Base-by-base conservation (phyloP, 768 basidiomycete species). In the Termitomyces sp. region DNA sequence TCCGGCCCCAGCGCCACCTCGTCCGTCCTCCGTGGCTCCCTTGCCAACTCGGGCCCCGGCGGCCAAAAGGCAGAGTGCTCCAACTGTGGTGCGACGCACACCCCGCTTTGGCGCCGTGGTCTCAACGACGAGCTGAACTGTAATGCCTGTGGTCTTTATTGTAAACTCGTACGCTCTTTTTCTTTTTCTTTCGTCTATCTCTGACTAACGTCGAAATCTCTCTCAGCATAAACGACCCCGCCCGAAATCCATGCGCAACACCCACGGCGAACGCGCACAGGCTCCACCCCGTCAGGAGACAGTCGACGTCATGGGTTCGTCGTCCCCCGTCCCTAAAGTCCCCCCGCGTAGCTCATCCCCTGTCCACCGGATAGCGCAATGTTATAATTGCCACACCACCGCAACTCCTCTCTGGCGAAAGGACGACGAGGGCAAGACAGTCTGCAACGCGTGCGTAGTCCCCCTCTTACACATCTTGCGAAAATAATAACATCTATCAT, bases 331-430 rank as follows among this genome's bases (percentile, higher is more conserved):
- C 62, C 66, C 65, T 68, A 63, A 56, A 68, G 41, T 67, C 60
- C 68, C 64, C 53, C 62, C 62, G 61, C 63, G 62, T 66, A 65
- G 59, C 60, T 64, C 66, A 66, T 68, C 66, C 50, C 68, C 68
- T 63, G 65, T 69, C 62, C 59, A 51, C 56, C 59, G 70, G 57
- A 69, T 78, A 80, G 91, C 90, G 3, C 90, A 92, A 76, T 94
- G 91, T 73, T 92, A 90, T 73, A 93, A 92, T 66, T 93, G 91
- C 75, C 88, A 92, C 66, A 93, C 92, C 23, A 92, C 89, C 3
- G 89, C 90, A 14, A 92, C 91, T 5, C 92, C 92, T 12, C 81
- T 93, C 40, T 93, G 91, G 91, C 82, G 91, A 60, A 93, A 93
- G 72, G 92, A 93, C 63, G 90, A 92, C 63, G 92, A 92, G 71